Evolutionary conservation across 768 basidiomycete species (phyloP), one percentile per base, ranked within the genome.

Genomic region (Leccinum fibrillosum): DNA sequence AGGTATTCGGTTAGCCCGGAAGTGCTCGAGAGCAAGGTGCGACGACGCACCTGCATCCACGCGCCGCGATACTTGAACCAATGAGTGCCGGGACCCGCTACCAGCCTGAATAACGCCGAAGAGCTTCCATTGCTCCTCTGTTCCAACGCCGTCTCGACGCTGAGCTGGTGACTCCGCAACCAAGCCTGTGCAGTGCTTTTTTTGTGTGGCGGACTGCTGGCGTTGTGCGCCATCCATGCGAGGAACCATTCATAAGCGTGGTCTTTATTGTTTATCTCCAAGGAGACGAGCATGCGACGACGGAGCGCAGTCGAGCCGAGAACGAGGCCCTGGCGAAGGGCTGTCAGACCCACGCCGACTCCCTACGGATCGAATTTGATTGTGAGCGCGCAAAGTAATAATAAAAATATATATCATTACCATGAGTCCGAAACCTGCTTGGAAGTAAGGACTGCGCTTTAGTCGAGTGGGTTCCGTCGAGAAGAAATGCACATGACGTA

Each of bases 351-450:
- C 23, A 95, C 91, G 15, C 94, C 93, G 48, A 98, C 78, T n/a
- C 93, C 92, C 96, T 98, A 62, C 11, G 37, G 48, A 56, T 47
- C n/a, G 13, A 3, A 39, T 11, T 11, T 5, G 3, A 37, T 53
- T 53, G 51, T 64, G 44, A 64, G 56, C 12, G 47, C 19, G 47
- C 30, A 23, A 17, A 23, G 23, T 25, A 25, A 25, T 25, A 25
- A 25, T 25, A 4, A 25, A 25, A 25, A 25, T 4, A 25, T 25
- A 15, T 32, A 19, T 49, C 32, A 75, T 57, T 63, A 95, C 96
- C 94, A 98, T 95, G 37, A 99, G 82, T 35, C 96, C 97, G 67
- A 98, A 98, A 26, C 97, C 96, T 50, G 96, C 97, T 70, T 96
- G 92, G 70, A 99, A 98, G 77, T 94, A 95, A 37, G 94, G 96